These are phyloP conservation scores for Entomophthora muscae DNA, from an alignment of 371 early-diverging fungal genomes.

Conservation along the genomic window DNA sequence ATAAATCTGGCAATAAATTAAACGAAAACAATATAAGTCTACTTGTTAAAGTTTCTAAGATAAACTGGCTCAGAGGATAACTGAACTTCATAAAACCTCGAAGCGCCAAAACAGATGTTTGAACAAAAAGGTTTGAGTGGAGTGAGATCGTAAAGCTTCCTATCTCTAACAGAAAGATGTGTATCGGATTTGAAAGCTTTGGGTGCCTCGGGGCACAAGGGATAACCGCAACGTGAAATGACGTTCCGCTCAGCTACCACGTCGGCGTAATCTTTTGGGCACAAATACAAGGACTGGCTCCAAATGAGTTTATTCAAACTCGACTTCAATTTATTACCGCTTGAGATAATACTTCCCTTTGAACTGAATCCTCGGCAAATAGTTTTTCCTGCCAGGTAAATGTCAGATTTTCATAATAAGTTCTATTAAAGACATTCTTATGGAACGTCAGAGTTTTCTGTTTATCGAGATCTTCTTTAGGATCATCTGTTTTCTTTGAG, in stretches of 20 bases:
- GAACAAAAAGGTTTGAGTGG: conserved; percentile 11
- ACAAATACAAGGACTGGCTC: conserved; percentile 5
- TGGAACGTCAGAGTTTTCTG: not conserved
- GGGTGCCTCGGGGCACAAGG: conserved; percentile 16
- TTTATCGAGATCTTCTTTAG: not conserved
- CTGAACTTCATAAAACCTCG: conserved; percentile 8
- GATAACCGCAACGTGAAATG: conserved; percentile 23
- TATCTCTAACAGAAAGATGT: not conserved
- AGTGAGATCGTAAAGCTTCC: conserved; percentile 11
- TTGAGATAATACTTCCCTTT: not conserved
- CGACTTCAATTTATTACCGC: not conserved
- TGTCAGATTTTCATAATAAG: not conserved
- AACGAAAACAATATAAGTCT: not conserved
- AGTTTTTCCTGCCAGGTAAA: not conserved
- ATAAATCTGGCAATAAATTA: not conserved
- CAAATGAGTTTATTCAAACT: not conserved
- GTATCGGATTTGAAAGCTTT: conserved; percentile 10
- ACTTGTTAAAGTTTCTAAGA: conserved; percentile 10
- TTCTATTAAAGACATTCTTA: not conserved
- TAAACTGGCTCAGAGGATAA: conserved; percentile 10
- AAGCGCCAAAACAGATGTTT: conserved; percentile 7
- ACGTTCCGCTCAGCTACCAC: conserved; percentile 21
- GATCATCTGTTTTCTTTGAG: not conserved
- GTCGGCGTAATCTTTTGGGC: conserved; percentile 17
- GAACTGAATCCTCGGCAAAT: not conserved